Evolutionary conservation across 176 grass and related monocot species (phyloP).

Genomic region (Carex kokanica): DNA sequence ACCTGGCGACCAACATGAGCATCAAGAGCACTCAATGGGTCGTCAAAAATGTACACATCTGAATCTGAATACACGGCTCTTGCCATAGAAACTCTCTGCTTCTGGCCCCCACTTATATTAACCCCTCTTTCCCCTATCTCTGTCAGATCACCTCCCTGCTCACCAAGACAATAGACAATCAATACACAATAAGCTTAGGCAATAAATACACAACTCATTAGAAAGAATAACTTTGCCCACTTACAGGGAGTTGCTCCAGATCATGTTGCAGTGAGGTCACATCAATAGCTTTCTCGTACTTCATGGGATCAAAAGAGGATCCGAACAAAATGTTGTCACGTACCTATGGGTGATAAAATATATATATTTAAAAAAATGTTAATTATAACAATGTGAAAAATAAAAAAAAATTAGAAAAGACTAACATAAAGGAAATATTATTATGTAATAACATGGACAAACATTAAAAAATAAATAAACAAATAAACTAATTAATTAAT

Average conservation of each 20-base stretch:
- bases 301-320: conserved; percentile 66
- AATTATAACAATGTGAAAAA: conserved; percentile 3
- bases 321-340: conserved; percentile 98
- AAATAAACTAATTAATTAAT: neutral
- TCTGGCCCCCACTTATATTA: conserved; percentile 96
- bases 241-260: conserved; percentile 83
- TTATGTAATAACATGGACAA: neutral
- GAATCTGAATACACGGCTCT: conserved; percentile 98
- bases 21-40: conserved; percentile 96
- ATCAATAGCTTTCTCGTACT: conserved; percentile 67
- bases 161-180: conserved; percentile 26
- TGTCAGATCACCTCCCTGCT: conserved; percentile 87
- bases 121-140: conserved; percentile 99
- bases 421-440: neutral
- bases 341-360: conserved; percentile 46
- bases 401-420: neutral
- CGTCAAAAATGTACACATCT: conserved; percentile 98
- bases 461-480: neutral
- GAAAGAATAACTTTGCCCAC: conserved; percentile 15
- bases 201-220: neutral
- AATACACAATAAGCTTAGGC: neutral
- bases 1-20: conserved; percentile 99
- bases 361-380: neutral
- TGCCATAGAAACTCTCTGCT: conserved; percentile 99
- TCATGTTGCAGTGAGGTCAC: conserved; percentile 80